Conservation (phyloP, 2,329 filamentous ascomycete genomes). For the Trichoderma sp. region DNA sequence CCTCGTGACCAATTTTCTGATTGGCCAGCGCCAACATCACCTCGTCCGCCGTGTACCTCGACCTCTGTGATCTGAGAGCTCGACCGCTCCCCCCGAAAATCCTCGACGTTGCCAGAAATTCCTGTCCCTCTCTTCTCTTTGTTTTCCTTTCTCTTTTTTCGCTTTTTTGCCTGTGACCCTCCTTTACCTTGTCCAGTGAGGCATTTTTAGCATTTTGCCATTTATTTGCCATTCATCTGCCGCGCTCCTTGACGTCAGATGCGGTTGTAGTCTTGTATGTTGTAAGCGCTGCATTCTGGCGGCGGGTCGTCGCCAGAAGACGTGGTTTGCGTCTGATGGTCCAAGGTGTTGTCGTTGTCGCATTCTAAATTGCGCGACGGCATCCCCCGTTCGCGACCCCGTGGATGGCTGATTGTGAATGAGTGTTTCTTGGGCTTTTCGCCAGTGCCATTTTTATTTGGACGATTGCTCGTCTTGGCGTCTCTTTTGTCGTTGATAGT, state of each 20-base stretch:
- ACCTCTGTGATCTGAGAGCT: conserved; percentile 41
- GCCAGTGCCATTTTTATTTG: conserved; percentile 30
- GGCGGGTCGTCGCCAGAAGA: conserved; percentile 26
- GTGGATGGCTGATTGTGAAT: conserved; percentile 20
- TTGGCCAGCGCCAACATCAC: conserved; percentile 44
- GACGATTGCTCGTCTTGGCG: conserved; percentile 29
- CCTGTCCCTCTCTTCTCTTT: conserved; percentile 28
- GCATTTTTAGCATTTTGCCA: conserved; percentile 35
- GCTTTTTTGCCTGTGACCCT: conserved; percentile 33
- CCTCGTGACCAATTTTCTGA: conserved; percentile 46
- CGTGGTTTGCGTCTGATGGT: conserved; percentile 31
- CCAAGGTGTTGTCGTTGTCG: conserved; percentile 36
- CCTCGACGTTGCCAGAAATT: conserved; percentile 32
- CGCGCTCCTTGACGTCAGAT: conserved; percentile 19
- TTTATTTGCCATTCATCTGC: background rate
- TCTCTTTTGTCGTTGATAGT: conserved; percentile 13
- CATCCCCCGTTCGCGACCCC: conserved; percentile 10
- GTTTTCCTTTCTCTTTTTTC: conserved; percentile 38
- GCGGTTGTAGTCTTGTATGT: conserved; percentile 9
- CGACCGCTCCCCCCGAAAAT: conserved; percentile 35
- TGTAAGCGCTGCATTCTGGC: conserved; percentile 4
- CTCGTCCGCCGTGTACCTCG: conserved; percentile 41
- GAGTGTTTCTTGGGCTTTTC: conserved; percentile 27
- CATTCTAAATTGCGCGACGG: conserved; percentile 39
- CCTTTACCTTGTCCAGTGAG: conserved; percentile 39